Conservation (phyloP, 2,329 filamentous ascomycete species). For the Gliomastix tumulicola region DNA sequence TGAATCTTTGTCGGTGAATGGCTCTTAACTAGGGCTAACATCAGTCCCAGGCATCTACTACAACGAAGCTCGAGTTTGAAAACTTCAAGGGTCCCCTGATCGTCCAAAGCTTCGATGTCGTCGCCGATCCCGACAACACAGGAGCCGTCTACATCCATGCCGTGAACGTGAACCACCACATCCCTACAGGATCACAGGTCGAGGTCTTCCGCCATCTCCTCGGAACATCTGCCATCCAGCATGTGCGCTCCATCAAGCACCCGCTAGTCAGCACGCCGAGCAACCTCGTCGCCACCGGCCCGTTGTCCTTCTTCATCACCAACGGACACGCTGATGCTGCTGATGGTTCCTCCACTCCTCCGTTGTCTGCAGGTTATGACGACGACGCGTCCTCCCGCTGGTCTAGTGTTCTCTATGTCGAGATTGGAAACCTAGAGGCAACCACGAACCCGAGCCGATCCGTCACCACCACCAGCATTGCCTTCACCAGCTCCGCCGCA, state of each 20-base stretch:
- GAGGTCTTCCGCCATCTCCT: slow-evolving; percentile 51
- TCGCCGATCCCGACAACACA: slow-evolving; percentile 35
- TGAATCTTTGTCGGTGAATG: no score
- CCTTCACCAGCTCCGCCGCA: no score
- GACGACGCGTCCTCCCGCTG: no score
- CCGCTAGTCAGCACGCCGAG: slow-evolving; percentile 50
- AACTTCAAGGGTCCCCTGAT: slow-evolving; percentile 46
- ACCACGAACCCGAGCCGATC: no score
- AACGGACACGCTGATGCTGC: no score
- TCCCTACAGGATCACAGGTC: slow-evolving; percentile 44
- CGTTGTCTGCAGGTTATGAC: no score
- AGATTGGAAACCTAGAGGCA: no score
- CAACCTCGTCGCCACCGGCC: slow-evolving; percentile 42
- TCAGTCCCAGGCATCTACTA: slow-evolving; percentile 31
- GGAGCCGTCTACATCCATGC: slow-evolving; percentile 52
- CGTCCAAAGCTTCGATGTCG: slow-evolving; percentile 55
- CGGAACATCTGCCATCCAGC: slow-evolving; percentile 27
- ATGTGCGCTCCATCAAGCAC: slow-evolving; percentile 46
- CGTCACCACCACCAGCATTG: no score
- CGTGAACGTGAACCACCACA: slow-evolving; percentile 54
- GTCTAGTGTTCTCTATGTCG: no score
- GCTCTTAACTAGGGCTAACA: neutral
- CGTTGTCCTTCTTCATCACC: slow-evolving; percentile 46
- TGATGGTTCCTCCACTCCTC: no score
- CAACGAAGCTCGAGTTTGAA: slow-evolving; percentile 36